Evolutionary conservation across 345 rosid genomes (phyloP).

Genomic region (Corchorus capsularis): DNA sequence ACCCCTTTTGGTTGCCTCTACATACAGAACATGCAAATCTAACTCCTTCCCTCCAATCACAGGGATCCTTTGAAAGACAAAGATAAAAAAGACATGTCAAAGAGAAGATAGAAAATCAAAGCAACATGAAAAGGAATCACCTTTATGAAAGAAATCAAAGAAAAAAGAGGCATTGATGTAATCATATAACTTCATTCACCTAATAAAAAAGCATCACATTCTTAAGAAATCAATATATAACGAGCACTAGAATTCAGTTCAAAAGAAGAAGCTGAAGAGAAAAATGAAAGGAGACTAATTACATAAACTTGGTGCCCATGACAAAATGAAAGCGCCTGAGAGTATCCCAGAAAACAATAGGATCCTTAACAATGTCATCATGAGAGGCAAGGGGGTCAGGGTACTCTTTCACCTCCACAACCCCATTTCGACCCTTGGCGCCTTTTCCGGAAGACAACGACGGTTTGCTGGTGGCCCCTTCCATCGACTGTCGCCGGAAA

Average conservation of each 20-base stretch:
- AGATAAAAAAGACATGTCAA: constrained; percentile 7
- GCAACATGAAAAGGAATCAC: background rate
- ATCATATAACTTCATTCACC: background rate
- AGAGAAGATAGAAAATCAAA: background rate
- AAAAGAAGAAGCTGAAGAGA: background rate
- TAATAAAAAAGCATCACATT: background rate
- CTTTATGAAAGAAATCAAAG: background rate
- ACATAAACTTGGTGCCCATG: constrained; percentile 87
- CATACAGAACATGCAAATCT: constrained; percentile 86
- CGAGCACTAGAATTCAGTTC: constrained; percentile 2
- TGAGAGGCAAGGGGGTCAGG: constrained; percentile 71
- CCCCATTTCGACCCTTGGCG: constrained; percentile 20
- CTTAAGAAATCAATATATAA: background rate
- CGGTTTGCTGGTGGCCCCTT: constrained; percentile 1
- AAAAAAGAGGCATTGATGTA: background rate
- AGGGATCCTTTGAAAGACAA: constrained; percentile 68
- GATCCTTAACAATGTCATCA: constrained; percentile 50
- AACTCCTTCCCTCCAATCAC: constrained; percentile 98
- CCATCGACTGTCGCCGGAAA: constrained; percentile 23
- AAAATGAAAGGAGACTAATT: constrained; percentile 21
- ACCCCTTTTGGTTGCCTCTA: constrained; percentile 80
- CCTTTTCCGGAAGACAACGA: constrained; percentile 52
- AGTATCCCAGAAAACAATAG: constrained; percentile 75
- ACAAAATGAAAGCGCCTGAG: constrained; percentile 82
- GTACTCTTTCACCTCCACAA: constrained; percentile 42